Conservation (phyloP, 345 rosid genomes). For the Populus ilicifolia region DNA sequence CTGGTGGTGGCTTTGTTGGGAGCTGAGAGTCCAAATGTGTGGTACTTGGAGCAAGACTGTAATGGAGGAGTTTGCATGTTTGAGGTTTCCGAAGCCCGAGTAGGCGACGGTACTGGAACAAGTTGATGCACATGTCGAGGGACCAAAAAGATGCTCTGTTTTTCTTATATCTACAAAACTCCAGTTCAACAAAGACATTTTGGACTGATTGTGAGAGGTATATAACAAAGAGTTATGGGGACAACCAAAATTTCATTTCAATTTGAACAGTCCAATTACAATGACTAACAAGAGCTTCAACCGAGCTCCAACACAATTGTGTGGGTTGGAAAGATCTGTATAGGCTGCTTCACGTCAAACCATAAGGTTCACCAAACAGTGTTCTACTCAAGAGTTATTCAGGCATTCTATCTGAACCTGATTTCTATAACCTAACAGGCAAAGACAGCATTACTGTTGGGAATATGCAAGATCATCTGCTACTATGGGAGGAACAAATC, state of each 20-base stretch:
- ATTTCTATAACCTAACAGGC: background rate
- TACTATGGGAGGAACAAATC: conserved; percentile 66
- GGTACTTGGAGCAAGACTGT: conserved; percentile 16
- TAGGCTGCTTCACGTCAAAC: too few relatives aligned
- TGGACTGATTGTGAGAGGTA: too few relatives aligned
- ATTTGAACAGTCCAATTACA: too few relatives aligned
- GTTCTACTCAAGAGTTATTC: background rate
- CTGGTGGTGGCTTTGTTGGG: background rate
- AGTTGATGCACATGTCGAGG: conserved; percentile 3
- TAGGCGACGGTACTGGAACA: background rate
- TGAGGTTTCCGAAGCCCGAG: background rate
- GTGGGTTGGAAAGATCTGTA: too few relatives aligned
- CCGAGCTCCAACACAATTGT: too few relatives aligned
- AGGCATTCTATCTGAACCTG: background rate
- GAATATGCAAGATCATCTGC: conserved; percentile 11
- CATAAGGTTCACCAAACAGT: too few relatives aligned
- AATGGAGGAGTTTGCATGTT: conserved; percentile 7
- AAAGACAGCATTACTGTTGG: background rate
- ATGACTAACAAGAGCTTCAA: too few relatives aligned
- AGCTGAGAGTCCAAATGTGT: background rate
- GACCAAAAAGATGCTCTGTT: too few relatives aligned
- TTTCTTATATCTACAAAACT: too few relatives aligned
- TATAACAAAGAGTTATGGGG: too few relatives aligned
- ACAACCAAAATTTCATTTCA: too few relatives aligned
- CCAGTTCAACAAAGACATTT: too few relatives aligned